A percentile compares a stretch with the other conserved stretches of the same genome.
phyloP scores from a whole-genome alignment of 1,284 basidiomycete species.

The Papiliotrema fonsecae region DNA sequence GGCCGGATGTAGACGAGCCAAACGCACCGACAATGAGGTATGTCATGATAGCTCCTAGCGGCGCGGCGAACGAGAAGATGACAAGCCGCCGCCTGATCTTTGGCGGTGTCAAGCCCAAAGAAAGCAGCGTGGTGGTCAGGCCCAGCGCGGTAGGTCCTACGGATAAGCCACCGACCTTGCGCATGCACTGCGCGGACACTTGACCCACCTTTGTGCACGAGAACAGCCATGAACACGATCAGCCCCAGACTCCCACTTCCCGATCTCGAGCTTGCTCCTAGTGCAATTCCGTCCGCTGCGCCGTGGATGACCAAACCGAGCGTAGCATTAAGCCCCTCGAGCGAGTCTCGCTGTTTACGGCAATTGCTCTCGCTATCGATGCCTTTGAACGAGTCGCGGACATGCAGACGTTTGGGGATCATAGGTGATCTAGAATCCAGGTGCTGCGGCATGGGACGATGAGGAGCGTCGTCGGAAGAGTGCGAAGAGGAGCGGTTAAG shows the following conservation, averaged over 20 bases:
- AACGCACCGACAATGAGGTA: constrained; percentile 61
- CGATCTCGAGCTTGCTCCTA: constrained; percentile 60
- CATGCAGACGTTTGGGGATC: constrained; percentile 30
- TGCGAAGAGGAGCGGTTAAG: constrained; percentile 8
- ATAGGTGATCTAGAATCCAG: constrained; percentile 33
- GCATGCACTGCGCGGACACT: background rate
- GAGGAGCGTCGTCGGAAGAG: constrained; percentile 5
- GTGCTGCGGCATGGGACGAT: constrained; percentile 17
- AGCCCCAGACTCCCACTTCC: constrained; percentile 56
- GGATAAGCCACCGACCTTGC: background rate
- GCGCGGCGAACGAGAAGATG: constrained; percentile 75
- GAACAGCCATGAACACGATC: constrained; percentile 79
- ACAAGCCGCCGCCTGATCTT: constrained; percentile 69
- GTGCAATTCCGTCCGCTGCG: constrained; percentile 80
- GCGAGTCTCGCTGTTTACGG: constrained; percentile 8
- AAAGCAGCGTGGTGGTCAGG: constrained; percentile 71
- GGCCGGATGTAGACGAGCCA: constrained; percentile 36
- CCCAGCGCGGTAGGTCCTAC: constrained; percentile 80
- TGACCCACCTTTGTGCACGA: constrained; percentile 75
- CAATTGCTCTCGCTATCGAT: constrained; percentile 5
- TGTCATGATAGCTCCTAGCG: constrained; percentile 65
- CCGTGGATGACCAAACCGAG: constrained; percentile 80
- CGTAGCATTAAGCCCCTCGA: constrained; percentile 60
- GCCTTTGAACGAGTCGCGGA: constrained; percentile 16
- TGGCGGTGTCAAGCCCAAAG: constrained; percentile 60